A percentile compares a stretch with the other conserved stretches of the same genome.
These are phyloP conservation scores for Exophiala xenobiotica DNA, from an alignment of 2,329 filamentous ascomycete genomes.

Conservation along the genomic window DNA sequence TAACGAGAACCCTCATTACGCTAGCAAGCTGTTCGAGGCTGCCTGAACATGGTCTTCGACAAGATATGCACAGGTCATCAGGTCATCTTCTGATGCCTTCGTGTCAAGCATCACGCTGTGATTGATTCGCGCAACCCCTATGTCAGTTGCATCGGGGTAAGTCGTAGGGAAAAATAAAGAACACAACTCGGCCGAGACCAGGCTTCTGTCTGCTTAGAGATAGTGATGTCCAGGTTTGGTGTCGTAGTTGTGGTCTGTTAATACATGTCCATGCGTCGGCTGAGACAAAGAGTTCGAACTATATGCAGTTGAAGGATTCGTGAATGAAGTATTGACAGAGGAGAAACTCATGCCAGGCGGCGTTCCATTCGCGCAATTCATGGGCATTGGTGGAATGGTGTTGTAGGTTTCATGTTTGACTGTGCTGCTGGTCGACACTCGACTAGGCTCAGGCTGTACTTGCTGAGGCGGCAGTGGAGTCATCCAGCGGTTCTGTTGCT, in stretches of 20 bases:
- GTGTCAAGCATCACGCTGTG: neutral
- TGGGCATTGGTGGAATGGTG: conserved; percentile 15
- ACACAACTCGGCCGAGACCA: too few relatives aligned
- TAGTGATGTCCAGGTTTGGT: conserved; percentile 17
- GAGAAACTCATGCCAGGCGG: conserved; percentile 14
- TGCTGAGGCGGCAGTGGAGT: conserved; percentile 23
- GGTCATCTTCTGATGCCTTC: too few relatives aligned
- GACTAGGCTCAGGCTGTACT: conserved; percentile 1
- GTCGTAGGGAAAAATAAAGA: too few relatives aligned
- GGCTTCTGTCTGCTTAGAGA: neutral
- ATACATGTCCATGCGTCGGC: conserved; percentile 12
- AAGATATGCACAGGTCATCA: too few relatives aligned
- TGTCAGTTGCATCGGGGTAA: too few relatives aligned
- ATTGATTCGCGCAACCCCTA: too few relatives aligned
- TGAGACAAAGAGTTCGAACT: conserved; percentile 7
- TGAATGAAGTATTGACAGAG: conserved; percentile 14
- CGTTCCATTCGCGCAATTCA: conserved; percentile 16
- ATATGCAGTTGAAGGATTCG: conserved; percentile 14
- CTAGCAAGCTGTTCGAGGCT: neutral
- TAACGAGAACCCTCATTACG: neutral
- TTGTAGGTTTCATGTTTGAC: conserved; percentile 18
- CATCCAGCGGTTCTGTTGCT: conserved; percentile 31
- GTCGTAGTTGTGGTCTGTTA: conserved; percentile 13
- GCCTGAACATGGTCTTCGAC: too few relatives aligned
- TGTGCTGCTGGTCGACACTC: neutral